phyloP scores from a whole-genome alignment of 1,284 basidiomycete genomes.

The Ceratobasidium papillatum region DNA sequence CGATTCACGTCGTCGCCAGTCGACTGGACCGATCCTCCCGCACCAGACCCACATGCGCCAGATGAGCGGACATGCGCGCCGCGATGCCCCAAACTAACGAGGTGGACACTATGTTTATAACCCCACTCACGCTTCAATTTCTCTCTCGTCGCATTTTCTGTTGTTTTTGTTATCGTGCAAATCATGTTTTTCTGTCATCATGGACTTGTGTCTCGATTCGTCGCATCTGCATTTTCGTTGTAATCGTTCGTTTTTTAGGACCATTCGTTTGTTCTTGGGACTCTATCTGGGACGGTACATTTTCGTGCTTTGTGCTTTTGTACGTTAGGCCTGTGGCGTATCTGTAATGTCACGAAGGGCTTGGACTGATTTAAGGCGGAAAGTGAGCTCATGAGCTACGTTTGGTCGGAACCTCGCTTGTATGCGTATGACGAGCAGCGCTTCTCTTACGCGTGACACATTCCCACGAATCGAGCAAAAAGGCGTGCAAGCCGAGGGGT shows the following conservation, averaged over 20 bases:
- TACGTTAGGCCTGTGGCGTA: background rate
- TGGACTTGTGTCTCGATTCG: constrained; percentile 1
- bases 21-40: background rate
- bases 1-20: constrained; percentile 1
- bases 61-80: background rate
- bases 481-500: background rate
- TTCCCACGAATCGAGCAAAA: background rate
- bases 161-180: background rate
- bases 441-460: background rate
- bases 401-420: too few relatives aligned
- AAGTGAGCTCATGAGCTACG: background rate
- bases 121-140: background rate
- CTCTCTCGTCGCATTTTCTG: background rate
- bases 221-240: constrained; percentile 1
- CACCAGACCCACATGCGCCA: constrained; percentile 13
- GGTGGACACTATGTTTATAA: background rate
- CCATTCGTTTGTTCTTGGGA: background rate
- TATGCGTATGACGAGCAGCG: too few relatives aligned
- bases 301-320: background rate
- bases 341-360: background rate
- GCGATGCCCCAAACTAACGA: constrained; percentile 26
- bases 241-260: background rate
- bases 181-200: background rate
- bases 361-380: background rate
- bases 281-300: background rate